Evolutionary conservation across 495 filamentous ascomycete species (phyloP).

Genomic region (Glarea lozoyensis): DNA sequence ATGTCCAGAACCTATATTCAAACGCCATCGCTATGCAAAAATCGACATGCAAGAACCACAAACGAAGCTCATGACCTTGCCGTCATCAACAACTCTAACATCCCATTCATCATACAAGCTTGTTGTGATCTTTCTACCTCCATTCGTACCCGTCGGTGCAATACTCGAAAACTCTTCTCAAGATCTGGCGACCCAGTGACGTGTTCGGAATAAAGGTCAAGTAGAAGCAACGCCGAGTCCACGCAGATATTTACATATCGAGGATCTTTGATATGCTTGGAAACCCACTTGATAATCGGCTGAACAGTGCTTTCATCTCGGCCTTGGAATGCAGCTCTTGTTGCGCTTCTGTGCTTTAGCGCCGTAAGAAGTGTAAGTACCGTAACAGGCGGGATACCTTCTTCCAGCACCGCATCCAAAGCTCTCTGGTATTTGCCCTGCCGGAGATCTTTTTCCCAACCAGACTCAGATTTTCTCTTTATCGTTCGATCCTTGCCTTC

Average conservation of each 20-base stretch:
- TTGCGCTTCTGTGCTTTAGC: constrained; percentile 78
- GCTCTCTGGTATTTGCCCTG: constrained; percentile 68
- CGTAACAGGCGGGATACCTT: constrained; percentile 41
- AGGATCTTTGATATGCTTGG: constrained; percentile 68
- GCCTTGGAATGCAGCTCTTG: constrained; percentile 68
- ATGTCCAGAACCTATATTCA: neutral
- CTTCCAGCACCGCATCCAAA: constrained; percentile 65
- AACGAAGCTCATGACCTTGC: constrained; percentile 16
- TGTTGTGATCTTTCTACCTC: constrained; percentile 77
- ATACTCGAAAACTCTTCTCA: constrained; percentile 50
- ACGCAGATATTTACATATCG: constrained; percentile 67
- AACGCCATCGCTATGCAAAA: constrained; percentile 39
- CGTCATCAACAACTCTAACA: constrained; percentile 67
- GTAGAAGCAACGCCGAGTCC: constrained; percentile 67
- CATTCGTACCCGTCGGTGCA: constrained; percentile 59
- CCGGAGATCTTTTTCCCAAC: constrained; percentile 75
- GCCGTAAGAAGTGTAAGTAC: constrained; percentile 72
- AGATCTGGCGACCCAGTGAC: constrained; percentile 66
- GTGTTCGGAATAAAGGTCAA: constrained; percentile 82
- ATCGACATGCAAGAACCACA: constrained; percentile 4
- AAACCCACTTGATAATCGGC: constrained; percentile 76
- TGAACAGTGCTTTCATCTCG: constrained; percentile 77
- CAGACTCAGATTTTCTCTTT: constrained; percentile 50
- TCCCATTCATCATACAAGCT: constrained; percentile 68
- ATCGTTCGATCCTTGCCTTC: constrained; percentile 55